Evolutionary conservation across 2,329 filamentous ascomycete species (phyloP), one percentile per base, ranked within the genome.

Genomic region (Talaromyces sp.): DNA sequence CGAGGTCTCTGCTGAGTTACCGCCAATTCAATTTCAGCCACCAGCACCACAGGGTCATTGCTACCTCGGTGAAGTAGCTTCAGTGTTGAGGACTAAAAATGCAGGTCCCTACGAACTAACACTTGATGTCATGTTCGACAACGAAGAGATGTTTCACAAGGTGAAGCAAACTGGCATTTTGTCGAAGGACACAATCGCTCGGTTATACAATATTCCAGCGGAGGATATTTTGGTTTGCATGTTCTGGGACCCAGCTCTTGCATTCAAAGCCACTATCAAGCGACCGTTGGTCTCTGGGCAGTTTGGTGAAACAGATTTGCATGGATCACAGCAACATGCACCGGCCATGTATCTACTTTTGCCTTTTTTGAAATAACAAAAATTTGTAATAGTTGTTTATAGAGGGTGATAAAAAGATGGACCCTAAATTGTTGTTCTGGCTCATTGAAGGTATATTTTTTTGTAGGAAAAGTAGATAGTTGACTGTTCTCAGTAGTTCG

Each of bases 41-140:
- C 27, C 25, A 7, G 27, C 52, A 28, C 52, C 52, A 33, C 19
- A 27, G n/a, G 55, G 39, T 13, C 4, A 22, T 11, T 30, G 17
- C 27, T 49, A 58, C 28, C 25, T 58, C 9, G 55, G 39, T 22
- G 55, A 58, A 19, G n/a, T 58, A 1, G 55, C 55, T 6, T 49
- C 55, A 5, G 30, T 58, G 1, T 19, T 58, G 7, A 36, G 55
- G 10, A 28, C 33, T 17, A 58, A 58, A 32, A 58, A 58, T 30
- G 39, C 55, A 6, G 55, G 55, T 10, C 55, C 55, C 8, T 51
- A 58, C 39, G 55, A 58, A 22, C 19, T 58, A 9, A 58, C 55
- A 15, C n/a, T 58, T 11, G 55, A 58, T 33, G 32, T 58, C 8
- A 57, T 57, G 25, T 55, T 55, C 30, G 44, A 49, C 22, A 22